A percentile compares a stretch with the other conserved stretches of the same genome.
These are phyloP conservation scores for Pichia sp. DNA, from an alignment of 1,139 yeast genomes.

Conservation along the genomic window DNA sequence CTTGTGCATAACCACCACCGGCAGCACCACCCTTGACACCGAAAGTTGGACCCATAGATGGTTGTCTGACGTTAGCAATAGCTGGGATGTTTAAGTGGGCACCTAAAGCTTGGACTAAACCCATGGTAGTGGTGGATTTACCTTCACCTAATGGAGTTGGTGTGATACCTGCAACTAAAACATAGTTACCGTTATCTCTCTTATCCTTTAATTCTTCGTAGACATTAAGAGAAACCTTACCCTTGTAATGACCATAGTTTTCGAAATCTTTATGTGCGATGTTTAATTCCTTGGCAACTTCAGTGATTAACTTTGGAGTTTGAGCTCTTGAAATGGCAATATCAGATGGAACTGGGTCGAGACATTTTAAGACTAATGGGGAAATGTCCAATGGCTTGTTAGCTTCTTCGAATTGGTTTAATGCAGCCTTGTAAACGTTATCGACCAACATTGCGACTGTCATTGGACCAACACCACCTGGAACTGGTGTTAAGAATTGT, in stretches of 20 bases:
- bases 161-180: slow-evolving; percentile 77
- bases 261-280: slow-evolving; percentile 63
- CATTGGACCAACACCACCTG: slow-evolving; percentile 99
- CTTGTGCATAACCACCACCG: slow-evolving; percentile 86
- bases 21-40: slow-evolving; percentile 92
- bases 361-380: slow-evolving; percentile 27
- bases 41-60: slow-evolving; percentile 86
- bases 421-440: slow-evolving; percentile 84
- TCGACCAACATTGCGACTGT: slow-evolving; percentile 95
- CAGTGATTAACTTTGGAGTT: slow-evolving; percentile 62
- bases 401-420: slow-evolving; percentile 45
- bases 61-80: slow-evolving; percentile 80
- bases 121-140: slow-evolving; percentile 77
- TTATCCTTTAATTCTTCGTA: slow-evolving; percentile 56
- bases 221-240: slow-evolving; percentile 64
- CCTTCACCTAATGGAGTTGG: slow-evolving; percentile 87
- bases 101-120: slow-evolving; percentile 75
- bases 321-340: slow-evolving; percentile 73
- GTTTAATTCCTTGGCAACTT: slow-evolving; percentile 65
- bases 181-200: slow-evolving; percentile 64
- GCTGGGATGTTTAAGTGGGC: slow-evolving; percentile 69
- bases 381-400: slow-evolving; percentile 38
- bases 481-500: slow-evolving; percentile 88
- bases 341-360: slow-evolving; percentile 70
- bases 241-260: slow-evolving; percentile 72